Evolutionary conservation across 345 rosid genomes (phyloP), one percentile per base, ranked within the genome.

Genomic region (Hypericum perforatum): DNA sequence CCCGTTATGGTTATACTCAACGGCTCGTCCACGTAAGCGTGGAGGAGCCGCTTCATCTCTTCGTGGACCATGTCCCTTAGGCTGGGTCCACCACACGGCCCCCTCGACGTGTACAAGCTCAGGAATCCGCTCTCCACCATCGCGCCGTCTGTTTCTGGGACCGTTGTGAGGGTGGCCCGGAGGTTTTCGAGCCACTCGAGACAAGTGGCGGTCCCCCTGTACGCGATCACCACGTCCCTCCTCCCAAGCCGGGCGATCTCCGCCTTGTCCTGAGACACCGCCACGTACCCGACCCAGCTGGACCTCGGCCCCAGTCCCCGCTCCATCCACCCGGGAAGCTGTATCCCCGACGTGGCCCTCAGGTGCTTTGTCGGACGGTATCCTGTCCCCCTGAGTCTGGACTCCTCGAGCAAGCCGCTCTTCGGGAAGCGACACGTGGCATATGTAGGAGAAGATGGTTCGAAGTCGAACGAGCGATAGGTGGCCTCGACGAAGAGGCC

Each of bases 121-220:
- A 82, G 43, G 65, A 87, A 91, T 10, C 98, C 98, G 6, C 85
- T 87, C 70, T 91, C 92, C 11, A 87, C 98, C 98, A 91, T 91
- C 29, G 95, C 58, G 9, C 36, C 39, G 13, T 41, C 29, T 9
- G 43, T 58, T 36, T 63, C 14, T 7, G 79, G 81, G 10, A 85
- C 62, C 12, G 45, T 71, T 7, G 90, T 65, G 16, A 92, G 77
- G 29, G 78, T 75, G 55, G 96, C 95, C 2, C 98, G 84, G 8
- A 92, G 66, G 53, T 67, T 67, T 11, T 67, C 66, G 3, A 67
- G 59, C 67, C 71, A 67, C 39, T 67, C 71, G 14, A 61, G 3
- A 15, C 62, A 56, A 7, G 71, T 67, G 11, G 71, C 71, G 0
- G 71, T 67, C 9, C 71, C 71, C 6, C 71, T 57, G 40, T 50